A percentile compares a stretch with the other conserved stretches of the same genome.
Evolutionary conservation across 345 rosid genomes (phyloP).

Genomic region (Corchorus olitorius): DNA sequence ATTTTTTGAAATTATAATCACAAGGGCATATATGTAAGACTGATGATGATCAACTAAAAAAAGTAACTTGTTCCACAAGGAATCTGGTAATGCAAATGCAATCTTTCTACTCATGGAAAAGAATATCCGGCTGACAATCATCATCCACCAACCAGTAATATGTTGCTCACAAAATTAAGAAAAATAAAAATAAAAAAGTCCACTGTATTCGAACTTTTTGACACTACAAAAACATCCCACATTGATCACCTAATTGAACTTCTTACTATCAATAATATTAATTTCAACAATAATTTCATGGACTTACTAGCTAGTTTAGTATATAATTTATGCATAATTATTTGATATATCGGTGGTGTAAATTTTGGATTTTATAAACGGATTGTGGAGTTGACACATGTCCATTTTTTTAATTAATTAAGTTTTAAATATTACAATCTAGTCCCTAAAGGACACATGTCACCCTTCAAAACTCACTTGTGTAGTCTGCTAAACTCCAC

Average conservation of each 20-base stretch:
- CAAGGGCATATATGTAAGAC: too few relatives aligned
- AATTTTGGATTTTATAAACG: too few relatives aligned
- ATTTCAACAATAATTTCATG: not conserved
- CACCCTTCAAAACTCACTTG: too few relatives aligned
- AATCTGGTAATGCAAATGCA: not conserved
- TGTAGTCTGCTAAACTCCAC: too few relatives aligned
- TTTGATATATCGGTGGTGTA: too few relatives aligned
- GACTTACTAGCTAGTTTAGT: too few relatives aligned
- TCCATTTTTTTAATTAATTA: too few relatives aligned
- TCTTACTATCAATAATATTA: not conserved
- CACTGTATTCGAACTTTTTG: not conserved
- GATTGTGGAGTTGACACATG: too few relatives aligned
- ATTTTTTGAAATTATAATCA: not conserved
- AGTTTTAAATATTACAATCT: too few relatives aligned
- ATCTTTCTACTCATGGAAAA: not conserved
- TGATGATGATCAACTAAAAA: not conserved
- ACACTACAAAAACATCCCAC: not conserved
- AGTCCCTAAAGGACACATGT: too few relatives aligned
- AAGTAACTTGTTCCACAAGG: slow-evolving; percentile 14
- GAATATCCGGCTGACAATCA: slow-evolving; percentile 5
- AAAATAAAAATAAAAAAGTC: not conserved
- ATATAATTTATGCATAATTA: too few relatives aligned
- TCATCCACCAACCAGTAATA: slow-evolving; percentile 4
- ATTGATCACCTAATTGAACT: not conserved
- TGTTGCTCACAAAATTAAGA: not conserved